Evolutionary conservation across 2,329 filamentous ascomycete genomes (phyloP).

Genomic region (Fusarium xylarioides): DNA sequence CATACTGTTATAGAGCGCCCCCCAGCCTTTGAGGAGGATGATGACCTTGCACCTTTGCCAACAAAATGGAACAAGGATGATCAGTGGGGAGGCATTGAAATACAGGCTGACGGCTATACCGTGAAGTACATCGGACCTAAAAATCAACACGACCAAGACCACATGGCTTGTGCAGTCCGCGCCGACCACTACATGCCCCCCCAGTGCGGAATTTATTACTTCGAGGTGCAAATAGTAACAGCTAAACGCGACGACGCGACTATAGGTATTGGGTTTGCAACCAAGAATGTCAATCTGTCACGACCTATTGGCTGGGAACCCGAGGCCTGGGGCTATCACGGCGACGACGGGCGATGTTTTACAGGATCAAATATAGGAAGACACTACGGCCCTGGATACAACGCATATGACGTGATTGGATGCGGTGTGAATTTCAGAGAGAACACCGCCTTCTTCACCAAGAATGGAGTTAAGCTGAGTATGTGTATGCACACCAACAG

Average conservation of each 20-base stretch:
- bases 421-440: constrained; percentile 73
- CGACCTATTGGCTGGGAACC: constrained; percentile 73
- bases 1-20: constrained; percentile 86
- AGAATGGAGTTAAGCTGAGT: constrained; percentile 68
- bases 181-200: constrained; percentile 87
- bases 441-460: constrained; percentile 74
- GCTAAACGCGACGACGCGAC: constrained; percentile 65
- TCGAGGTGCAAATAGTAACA: constrained; percentile 70
- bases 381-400: constrained; percentile 65
- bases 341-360: constrained; percentile 72
- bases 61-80: constrained; percentile 84
- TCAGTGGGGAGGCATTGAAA: constrained; percentile 76
- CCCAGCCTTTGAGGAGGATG: constrained; percentile 67
- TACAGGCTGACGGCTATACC: constrained; percentile 77
- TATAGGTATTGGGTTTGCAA: constrained; percentile 71
- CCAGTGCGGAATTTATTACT: constrained; percentile 95
- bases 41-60: constrained; percentile 73
- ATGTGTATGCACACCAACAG: constrained; percentile 40
- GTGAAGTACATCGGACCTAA: constrained; percentile 67
- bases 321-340: constrained; percentile 75
- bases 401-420: constrained; percentile 66
- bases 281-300: constrained; percentile 61
- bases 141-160: constrained; percentile 61
- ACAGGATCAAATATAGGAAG: constrained; percentile 65
- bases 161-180: constrained; percentile 84